Evolutionary conservation across 352 stramenopile species (phyloP), one percentile per base, ranked within the genome.

Genomic region (Globisporangium nagaii): DNA sequence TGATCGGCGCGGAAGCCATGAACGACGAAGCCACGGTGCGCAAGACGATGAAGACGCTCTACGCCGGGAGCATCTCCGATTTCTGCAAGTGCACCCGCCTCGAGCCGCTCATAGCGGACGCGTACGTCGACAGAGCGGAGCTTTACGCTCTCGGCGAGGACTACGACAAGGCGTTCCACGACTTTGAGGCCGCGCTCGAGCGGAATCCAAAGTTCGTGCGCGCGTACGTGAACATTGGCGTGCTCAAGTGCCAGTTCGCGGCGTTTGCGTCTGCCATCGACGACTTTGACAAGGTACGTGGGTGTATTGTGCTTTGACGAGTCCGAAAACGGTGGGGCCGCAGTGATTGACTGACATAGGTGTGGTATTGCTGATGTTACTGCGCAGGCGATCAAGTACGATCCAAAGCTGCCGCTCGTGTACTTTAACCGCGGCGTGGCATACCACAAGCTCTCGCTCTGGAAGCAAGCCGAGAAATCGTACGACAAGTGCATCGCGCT

Each of bases 181-280:
- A 90, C 45, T 76, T 87, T 32, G 63, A 73, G 7, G 63, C 63
- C 2, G 81, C 81, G 9, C 68, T 84, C 5, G 66, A 81, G 19
- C 63, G 68, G 3, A 71, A 90, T 22, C 74, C 70, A 0, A 75
- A 73, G 35, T 76, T 68, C 22, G 65, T 68, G 27, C 70, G 79
- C 19, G 79, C 81, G 22, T 65, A 81, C 31, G 56, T 90, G 39
- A 86, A 79, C 54, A 39, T 80, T 4, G 81, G 81, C 24, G 66
- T 91, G n/a, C 63, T 91, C n/a, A 86, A 91, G 49, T 88, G 81
- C 19, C 79, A 86, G n/a, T 88, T 91, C 44, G 54, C 63, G 17
- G 67, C 68, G 4, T 88, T 79, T 43, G 77, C 81, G 2, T 48
- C 79, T 2, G 79, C 79, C 31, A 88, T 91, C 36, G 66, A 63